These are phyloP conservation scores for Cladophialophora psammophila DNA, from an alignment of 2,329 filamentous ascomycete species.

Conservation along the genomic window DNA sequence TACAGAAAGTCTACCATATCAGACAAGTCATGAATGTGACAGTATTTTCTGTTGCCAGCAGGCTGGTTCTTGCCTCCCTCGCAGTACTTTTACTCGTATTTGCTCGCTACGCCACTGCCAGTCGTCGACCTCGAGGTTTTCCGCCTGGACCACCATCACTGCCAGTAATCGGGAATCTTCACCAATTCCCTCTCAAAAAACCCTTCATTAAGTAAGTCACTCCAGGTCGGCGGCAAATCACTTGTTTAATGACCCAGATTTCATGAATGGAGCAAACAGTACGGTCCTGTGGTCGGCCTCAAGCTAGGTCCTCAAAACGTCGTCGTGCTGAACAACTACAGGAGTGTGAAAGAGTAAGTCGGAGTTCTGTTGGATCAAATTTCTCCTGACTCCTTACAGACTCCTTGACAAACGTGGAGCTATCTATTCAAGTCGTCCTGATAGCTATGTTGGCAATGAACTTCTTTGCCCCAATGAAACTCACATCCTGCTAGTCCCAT, in stretches of 20 bases:
- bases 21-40: not conserved
- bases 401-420: slow-evolving; percentile 45
- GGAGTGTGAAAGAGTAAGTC: slow-evolving; percentile 22
- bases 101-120: slow-evolving; percentile 8
- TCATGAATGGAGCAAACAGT: slow-evolving; percentile 22
- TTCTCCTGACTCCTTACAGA: slow-evolving; percentile 1
- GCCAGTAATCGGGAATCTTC: slow-evolving; percentile 31
- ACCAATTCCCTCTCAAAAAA: slow-evolving; percentile 26
- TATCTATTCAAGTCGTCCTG: slow-evolving; percentile 24
- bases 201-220: slow-evolving; percentile 14
- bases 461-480: slow-evolving; percentile 15
- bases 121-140: slow-evolving; percentile 28
- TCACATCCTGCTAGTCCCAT: slow-evolving; percentile 42
- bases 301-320: slow-evolving; percentile 28
- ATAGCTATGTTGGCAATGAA: slow-evolving; percentile 52
- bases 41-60: not conserved
- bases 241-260: slow-evolving; percentile 17
- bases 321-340: slow-evolving; percentile 25
- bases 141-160: slow-evolving; percentile 32
- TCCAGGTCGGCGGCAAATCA: not conserved
- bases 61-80: not conserved
- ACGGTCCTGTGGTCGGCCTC: slow-evolving; percentile 24
- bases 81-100: not conserved
- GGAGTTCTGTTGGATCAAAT: not conserved
- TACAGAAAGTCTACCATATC: not conserved